Evolutionary conservation across 345 rosid species (phyloP), one percentile per base, ranked within the genome.

Genomic region (Garcia nutans): DNA sequence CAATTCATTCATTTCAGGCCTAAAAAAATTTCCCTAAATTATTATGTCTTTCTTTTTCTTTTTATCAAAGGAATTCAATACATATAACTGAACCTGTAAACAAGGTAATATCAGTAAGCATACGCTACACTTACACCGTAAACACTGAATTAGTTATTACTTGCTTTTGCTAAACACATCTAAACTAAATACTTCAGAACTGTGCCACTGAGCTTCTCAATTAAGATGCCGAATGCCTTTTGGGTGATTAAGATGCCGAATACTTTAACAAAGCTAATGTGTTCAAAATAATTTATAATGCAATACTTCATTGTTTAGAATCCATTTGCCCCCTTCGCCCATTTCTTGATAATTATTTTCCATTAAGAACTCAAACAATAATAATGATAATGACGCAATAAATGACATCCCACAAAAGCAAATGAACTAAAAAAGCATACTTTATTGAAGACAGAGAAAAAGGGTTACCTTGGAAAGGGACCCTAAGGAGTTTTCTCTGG

Each of bases 381-480:
- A 8, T 20, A 52, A 28, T 15, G 64, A 28, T 26, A 65, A 67
- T 41, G 37, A 15, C 3, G 15, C 49, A 59, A 50, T 1, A 3
- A 8, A 56, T 54, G 23, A 26, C 49, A 20, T 28, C 55, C 61
- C 58, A 47, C n/a, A 73, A 63, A n/a, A 13, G 5, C 1, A 15
- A 63, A 62, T 33, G 58, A 62, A 62, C 65, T 10, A 37, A 42
- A 41, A 42, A 71, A 5, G 24, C 66, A 72, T 37, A 23, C 5
- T 7, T 10, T 10, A 72, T 33, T 54, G 24, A 58, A 68, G 50
- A 19, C 58, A 73, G 65, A 33, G 33, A 54, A 28, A 64, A 61
- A 42, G 72, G 77, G 77, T 37, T 73, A 89, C 94, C 93, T 86
- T 77, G 93, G 78, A 73, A 70, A 10, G 84, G 65, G 65, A 75